phyloP scores from a whole-genome alignment of 768 basidiomycete species.

The Lanmaoa rubissima region DNA sequence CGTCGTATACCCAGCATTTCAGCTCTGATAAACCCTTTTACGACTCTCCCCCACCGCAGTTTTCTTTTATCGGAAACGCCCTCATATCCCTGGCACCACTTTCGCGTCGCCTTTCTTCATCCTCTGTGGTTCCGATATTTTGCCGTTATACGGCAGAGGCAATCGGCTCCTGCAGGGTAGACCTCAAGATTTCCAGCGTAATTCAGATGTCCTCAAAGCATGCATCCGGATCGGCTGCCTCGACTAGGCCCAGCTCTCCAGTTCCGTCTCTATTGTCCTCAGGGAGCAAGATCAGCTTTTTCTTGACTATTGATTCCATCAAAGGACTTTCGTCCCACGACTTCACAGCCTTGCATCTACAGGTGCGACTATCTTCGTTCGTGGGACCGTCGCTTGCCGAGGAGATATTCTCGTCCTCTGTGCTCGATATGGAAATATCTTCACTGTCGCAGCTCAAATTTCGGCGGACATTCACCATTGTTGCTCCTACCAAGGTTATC shows the following conservation, averaged over 20 bases:
- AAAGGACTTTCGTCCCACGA: constrained; percentile 90
- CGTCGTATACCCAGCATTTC: constrained; percentile 93
- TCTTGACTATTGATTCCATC: constrained; percentile 81
- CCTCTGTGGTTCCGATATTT: constrained; percentile 82
- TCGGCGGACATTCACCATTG: constrained; percentile 77
- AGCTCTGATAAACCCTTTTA: constrained; percentile 92
- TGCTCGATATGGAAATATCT: constrained; percentile 69
- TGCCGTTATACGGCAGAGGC: constrained; percentile 94
- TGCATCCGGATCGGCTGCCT: constrained; percentile 56
- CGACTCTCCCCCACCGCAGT: constrained; percentile 81
- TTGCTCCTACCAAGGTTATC: constrained; percentile 70
- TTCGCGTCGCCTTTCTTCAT: constrained; percentile 69
- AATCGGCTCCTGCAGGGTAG: constrained; percentile 89
- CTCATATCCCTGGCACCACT: constrained; percentile 80
- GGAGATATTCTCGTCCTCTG: constrained; percentile 76
- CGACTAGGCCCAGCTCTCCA: constrained; percentile 77
- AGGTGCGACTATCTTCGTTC: constrained; percentile 86
- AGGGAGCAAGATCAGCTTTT: constrained; percentile 82
- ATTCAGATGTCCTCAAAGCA: constrained; percentile 55
- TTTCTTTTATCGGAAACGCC: constrained; percentile 91
- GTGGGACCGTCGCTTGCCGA: constrained; percentile 70
- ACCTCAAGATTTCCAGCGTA: constrained; percentile 77
- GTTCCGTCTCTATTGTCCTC: constrained; percentile 62
- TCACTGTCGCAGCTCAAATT: constrained; percentile 81
- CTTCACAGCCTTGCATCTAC: constrained; percentile 82